Evolutionary conservation across 768 basidiomycete species (phyloP).

Genomic region (Lactarius indigo): DNA sequence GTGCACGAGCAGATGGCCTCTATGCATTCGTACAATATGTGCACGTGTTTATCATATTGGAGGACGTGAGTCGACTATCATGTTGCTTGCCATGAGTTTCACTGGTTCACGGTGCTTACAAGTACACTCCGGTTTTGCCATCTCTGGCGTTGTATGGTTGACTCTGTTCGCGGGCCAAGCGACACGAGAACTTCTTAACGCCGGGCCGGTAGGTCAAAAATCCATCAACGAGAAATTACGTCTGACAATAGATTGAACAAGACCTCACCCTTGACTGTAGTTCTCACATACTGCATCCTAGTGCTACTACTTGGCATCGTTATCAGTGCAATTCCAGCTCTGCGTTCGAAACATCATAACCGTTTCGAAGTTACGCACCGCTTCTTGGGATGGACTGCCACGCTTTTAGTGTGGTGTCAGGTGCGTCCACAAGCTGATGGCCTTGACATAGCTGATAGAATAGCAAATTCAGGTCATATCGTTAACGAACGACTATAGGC

Average conservation of each 20-base stretch:
- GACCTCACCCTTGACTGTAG: conserved; percentile 47
- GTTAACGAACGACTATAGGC: conserved; percentile 51
- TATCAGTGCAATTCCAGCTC: conserved; percentile 47
- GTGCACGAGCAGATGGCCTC: conserved; percentile 44
- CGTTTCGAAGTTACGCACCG: conserved; percentile 55
- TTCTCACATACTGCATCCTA: conserved; percentile 50
- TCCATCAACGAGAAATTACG: conserved; percentile 14
- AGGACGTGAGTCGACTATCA: conserved; percentile 35
- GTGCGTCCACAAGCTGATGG: conserved; percentile 30
- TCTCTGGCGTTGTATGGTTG: conserved; percentile 53
- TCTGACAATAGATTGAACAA: conserved; percentile 29
- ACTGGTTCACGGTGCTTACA: background rate
- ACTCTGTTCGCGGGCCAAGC: conserved; percentile 48
- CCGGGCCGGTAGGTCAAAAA: conserved; percentile 36
- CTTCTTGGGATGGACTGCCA: conserved; percentile 53
- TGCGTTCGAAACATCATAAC: conserved; percentile 48
- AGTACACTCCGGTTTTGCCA: conserved; percentile 55
- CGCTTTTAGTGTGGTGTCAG: conserved; percentile 53
- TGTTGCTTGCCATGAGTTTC: background rate
- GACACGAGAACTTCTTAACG: conserved; percentile 44
- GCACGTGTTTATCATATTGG: conserved; percentile 60
- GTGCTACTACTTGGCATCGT: conserved; percentile 47
- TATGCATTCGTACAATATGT: conserved; percentile 49
- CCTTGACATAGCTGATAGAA: background rate
- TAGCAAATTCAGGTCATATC: conserved; percentile 40